Evolutionary conservation across 305 asterid species (phyloP).

Genomic region (Striga hermonthica): DNA sequence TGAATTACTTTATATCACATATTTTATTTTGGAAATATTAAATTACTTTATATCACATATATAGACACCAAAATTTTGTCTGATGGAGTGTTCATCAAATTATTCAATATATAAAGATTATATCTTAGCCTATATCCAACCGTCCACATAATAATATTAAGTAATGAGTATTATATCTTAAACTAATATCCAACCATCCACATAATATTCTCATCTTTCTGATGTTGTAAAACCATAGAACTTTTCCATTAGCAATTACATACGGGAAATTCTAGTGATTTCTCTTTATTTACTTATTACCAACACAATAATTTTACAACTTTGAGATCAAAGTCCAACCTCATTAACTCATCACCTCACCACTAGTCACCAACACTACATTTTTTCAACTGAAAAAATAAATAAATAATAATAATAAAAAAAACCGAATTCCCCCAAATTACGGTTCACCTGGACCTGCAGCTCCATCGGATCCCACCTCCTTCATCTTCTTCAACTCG

Average conservation of each 20-base stretch:
- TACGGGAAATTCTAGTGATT: background rate
- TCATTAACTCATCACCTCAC: background rate
- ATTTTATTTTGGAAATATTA: too few relatives aligned
- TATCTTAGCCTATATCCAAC: too few relatives aligned
- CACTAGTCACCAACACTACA: background rate
- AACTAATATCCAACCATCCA: too few relatives aligned
- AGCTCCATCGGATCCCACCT: constrained; percentile 34
- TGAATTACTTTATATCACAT: too few relatives aligned
- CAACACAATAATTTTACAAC: background rate
- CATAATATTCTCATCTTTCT: too few relatives aligned
- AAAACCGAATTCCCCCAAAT: background rate
- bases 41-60: too few relatives aligned
- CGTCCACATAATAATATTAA: too few relatives aligned
- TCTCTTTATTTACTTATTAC: background rate
- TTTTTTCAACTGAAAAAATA: background rate
- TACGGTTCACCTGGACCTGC: constrained; percentile 31
- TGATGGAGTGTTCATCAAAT: background rate
- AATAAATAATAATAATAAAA: background rate
- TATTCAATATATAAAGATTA: background rate
- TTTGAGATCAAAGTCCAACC: background rate
- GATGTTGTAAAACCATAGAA: too few relatives aligned
- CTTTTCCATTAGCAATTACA: too few relatives aligned
- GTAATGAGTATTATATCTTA: too few relatives aligned
- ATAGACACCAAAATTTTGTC: too few relatives aligned
- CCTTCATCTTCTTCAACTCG: constrained; percentile 51